These are phyloP conservation scores for Mucor indicus DNA, from an alignment of 371 early-diverging fungal genomes.

Conservation along the genomic window DNA sequence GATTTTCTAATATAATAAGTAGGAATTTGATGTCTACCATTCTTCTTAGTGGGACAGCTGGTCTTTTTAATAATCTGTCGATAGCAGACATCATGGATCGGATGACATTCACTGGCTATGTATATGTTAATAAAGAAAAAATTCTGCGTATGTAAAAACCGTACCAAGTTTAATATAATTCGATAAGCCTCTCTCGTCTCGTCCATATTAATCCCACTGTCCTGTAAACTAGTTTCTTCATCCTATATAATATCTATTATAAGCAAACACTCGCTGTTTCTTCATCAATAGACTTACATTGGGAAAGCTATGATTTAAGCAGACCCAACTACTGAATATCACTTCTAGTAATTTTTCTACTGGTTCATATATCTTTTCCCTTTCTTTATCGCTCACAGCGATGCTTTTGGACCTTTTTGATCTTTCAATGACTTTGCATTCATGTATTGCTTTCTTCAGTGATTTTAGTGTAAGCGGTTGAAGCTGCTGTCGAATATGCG, in stretches of 20 bases:
- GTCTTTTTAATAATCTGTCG: slow-evolving; percentile 75
- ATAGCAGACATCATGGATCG: slow-evolving; percentile 78
- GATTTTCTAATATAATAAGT: slow-evolving; percentile 82
- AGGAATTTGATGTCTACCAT: slow-evolving; percentile 75
- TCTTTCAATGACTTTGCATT: slow-evolving; percentile 33
- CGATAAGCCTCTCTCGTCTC: slow-evolving; percentile 71
- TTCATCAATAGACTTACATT: slow-evolving; percentile 44
- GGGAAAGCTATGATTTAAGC: slow-evolving; percentile 74
- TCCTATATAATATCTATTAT: slow-evolving; percentile 34
- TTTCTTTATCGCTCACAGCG: slow-evolving; percentile 22
- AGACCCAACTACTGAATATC: slow-evolving; percentile 64
- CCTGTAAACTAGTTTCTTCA: slow-evolving; percentile 47
- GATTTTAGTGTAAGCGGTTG: slow-evolving; percentile 53
- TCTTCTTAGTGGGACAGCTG: slow-evolving; percentile 57
- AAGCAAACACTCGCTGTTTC: neutral
- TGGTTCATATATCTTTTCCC: slow-evolving; percentile 38
- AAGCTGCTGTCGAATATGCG: slow-evolving; percentile 28
- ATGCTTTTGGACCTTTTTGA: slow-evolving; percentile 17
- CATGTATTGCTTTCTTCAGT: slow-evolving; percentile 38
- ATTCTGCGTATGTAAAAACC: neutral
- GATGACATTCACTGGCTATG: slow-evolving; percentile 55
- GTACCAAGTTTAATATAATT: slow-evolving; percentile 65
- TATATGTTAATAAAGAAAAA: neutral
- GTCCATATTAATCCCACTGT: slow-evolving; percentile 66
- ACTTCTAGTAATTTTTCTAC: slow-evolving; percentile 58